Evolutionary conservation across 2,329 filamentous ascomycete species (phyloP).

Genomic region (Lecanicillium sp.): DNA sequence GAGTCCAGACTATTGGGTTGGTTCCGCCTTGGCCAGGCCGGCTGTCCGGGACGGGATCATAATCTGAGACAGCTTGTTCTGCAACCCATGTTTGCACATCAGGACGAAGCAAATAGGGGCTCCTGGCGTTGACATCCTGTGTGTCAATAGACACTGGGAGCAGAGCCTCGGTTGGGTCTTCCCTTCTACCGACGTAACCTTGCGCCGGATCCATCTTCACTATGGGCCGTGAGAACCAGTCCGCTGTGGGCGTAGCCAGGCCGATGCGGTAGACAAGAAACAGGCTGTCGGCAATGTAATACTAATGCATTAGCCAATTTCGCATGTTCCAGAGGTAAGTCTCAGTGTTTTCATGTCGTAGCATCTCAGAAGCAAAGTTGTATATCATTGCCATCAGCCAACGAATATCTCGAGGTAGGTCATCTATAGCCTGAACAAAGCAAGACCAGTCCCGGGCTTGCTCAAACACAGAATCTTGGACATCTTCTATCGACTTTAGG

Average conservation of each 20-base stretch:
- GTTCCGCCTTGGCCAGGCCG: no score
- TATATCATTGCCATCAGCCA: conserved; percentile 23
- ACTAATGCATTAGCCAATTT: conserved; percentile 21
- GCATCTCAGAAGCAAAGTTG: conserved; percentile 21
- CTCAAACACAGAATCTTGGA: conserved; percentile 17
- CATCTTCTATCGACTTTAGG: conserved; percentile 14
- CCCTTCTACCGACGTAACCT: no score
- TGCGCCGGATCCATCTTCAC: no score
- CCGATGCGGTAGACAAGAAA: conserved; percentile 12
- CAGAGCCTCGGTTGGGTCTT: no score
- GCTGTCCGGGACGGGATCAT: no score
- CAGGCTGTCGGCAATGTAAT: conserved; percentile 16
- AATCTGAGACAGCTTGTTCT: no score
- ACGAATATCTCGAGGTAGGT: conserved; percentile 20
- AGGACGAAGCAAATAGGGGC: no score
- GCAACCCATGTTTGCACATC: no score
- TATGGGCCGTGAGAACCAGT: conserved; percentile 18
- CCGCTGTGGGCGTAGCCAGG: conserved; percentile 12
- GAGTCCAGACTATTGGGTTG: no score
- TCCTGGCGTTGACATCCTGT: no score
- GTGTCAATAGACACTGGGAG: no score
- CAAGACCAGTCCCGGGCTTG: conserved; percentile 23
- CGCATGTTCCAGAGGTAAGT: conserved; percentile 16
- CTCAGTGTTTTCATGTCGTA: conserved; percentile 12
- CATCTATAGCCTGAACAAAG: conserved; percentile 13